Percentiles rank a stretch among this genome's conserved stretches.
Evolutionary conservation across 164 flowering plant genomes (phyloP).

Genomic region (Berberis thunbergii): DNA sequence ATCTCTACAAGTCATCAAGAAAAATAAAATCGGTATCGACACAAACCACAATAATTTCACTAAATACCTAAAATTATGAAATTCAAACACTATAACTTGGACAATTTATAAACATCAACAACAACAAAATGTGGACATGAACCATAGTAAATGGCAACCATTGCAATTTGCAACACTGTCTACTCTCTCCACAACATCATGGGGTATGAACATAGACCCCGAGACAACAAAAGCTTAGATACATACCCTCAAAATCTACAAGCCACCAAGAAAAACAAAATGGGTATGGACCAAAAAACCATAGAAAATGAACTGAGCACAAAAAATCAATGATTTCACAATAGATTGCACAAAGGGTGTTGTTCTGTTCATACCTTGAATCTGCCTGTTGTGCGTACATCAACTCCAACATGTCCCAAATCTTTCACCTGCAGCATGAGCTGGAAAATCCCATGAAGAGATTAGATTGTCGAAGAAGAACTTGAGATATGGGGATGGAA

Average conservation of each 20-base stretch:
- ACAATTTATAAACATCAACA: background rate
- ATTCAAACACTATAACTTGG: background rate
- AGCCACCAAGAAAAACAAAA: constrained; percentile 1
- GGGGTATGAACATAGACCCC: too few relatives aligned
- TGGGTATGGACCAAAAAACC: background rate
- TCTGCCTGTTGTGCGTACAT: background rate
- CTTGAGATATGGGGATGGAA: too few relatives aligned
- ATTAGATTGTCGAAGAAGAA: too few relatives aligned
- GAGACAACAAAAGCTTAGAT: too few relatives aligned
- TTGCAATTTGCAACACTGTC: too few relatives aligned
- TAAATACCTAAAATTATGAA: background rate
- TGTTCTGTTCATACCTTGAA: background rate
- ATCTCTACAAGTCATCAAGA: constrained; percentile 2
- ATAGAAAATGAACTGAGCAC: background rate
- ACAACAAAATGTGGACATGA: too few relatives aligned
- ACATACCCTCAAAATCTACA: background rate
- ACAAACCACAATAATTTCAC: background rate
- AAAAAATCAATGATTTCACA: background rate
- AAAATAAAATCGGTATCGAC: constrained; percentile 1
- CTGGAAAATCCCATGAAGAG: too few relatives aligned
- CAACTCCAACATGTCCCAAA: too few relatives aligned
- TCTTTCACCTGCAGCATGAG: too few relatives aligned
- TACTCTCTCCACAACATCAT: too few relatives aligned
- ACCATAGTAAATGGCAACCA: too few relatives aligned
- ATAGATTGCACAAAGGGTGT: background rate